Evolutionary conservation across 2,329 filamentous ascomycete species (phyloP), one percentile per base, ranked within the genome.

Genomic region (Ophiostoma montium): DNA sequence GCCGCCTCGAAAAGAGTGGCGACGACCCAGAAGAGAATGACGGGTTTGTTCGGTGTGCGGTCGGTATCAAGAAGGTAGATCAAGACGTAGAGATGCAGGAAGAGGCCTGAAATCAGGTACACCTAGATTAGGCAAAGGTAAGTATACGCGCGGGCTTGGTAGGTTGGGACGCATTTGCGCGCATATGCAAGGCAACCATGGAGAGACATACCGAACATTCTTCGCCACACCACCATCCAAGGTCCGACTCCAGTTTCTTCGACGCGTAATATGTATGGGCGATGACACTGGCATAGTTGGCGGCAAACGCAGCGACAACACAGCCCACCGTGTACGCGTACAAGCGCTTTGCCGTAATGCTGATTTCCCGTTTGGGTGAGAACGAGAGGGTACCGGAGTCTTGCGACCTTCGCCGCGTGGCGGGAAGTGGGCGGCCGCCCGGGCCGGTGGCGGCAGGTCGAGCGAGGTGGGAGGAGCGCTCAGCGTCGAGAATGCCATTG

Each of bases 341-440:
- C 45, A 86, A 68, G 35, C 78, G 70, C 62, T 85, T 86, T 56
- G 80, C 72, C 43, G 72, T 69, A n/a, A 70, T 74, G 53, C 80
- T 82, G 62, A 87, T 80, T 56, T 78, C 72, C 27, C 35, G 15
- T 8, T 55, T 49, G 21, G 45, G 33, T 2, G 48, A 35, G 23
- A 49, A 53, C 2, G 48, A 19, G 16, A 39, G 33, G n/a, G 32
- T 47, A 10, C 42, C 27, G 1, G 52, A 48, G 13, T 54, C 52
- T 15, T 74, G 63, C 66, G 70, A 67, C 62, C 69, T 70, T 51
- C 70, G 78, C 61, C 80, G 84, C 52, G 72, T 76, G 46, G 70
- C 62, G n/a, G 87, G 88, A 48, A 95, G 70, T 32, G 87, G 87
- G 63, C 94, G 89, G 56, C 89, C 90, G 50, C 86, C 89, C 1